Percentiles rank a stretch among this genome's conserved stretches.
Evolutionary conservation across 2,329 filamentous ascomycete species (phyloP).

Genomic region (Pseudogymnoascus sp.): DNA sequence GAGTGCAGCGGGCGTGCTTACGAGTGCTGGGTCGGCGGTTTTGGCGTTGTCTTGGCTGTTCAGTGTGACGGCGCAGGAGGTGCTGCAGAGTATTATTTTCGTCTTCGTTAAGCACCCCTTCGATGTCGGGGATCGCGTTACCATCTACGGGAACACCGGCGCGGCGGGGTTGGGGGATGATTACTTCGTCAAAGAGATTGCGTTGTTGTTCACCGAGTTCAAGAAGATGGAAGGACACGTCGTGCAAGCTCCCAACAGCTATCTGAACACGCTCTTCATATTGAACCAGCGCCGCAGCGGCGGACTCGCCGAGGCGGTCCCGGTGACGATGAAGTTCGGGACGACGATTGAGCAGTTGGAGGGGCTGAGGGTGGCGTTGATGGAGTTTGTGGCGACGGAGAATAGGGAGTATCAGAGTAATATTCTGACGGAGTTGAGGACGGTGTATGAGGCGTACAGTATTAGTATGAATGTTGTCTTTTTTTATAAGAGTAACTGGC

Average conservation of each 20-base stretch:
- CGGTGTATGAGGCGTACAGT: slow-evolving; percentile 73
- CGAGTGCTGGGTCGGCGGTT: slow-evolving; percentile 78
- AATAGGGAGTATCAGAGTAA: slow-evolving; percentile 85
- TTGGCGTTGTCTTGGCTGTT: slow-evolving; percentile 89
- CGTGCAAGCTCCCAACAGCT: slow-evolving; percentile 89
- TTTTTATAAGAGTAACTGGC: slow-evolving; percentile 96
- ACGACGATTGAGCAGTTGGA: slow-evolving; percentile 79
- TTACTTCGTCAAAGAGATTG: slow-evolving; percentile 93
- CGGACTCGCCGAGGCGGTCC: slow-evolving; percentile 75
- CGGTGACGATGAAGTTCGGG: slow-evolving; percentile 79
- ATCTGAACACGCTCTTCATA: slow-evolving; percentile 88
- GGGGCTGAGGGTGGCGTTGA: slow-evolving; percentile 65
- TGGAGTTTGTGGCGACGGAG: slow-evolving; percentile 74
- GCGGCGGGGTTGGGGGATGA: slow-evolving; percentile 73
- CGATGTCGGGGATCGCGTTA: slow-evolving; percentile 88
- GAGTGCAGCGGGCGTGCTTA: slow-evolving; percentile 83
- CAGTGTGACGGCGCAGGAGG: slow-evolving; percentile 86
- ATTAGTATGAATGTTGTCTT: slow-evolving; percentile 88
- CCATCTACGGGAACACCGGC: slow-evolving; percentile 84
- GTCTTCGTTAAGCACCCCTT: slow-evolving; percentile 97
- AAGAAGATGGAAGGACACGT: slow-evolving; percentile 98
- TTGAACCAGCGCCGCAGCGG: slow-evolving; percentile 89
- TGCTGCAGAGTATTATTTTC: slow-evolving; percentile 87
- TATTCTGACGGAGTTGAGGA: slow-evolving; percentile 75
- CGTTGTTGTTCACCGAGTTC: slow-evolving; percentile 89